Conservation (phyloP, 2,329 filamentous ascomycete species). For the Fusarium coffeatum region DNA sequence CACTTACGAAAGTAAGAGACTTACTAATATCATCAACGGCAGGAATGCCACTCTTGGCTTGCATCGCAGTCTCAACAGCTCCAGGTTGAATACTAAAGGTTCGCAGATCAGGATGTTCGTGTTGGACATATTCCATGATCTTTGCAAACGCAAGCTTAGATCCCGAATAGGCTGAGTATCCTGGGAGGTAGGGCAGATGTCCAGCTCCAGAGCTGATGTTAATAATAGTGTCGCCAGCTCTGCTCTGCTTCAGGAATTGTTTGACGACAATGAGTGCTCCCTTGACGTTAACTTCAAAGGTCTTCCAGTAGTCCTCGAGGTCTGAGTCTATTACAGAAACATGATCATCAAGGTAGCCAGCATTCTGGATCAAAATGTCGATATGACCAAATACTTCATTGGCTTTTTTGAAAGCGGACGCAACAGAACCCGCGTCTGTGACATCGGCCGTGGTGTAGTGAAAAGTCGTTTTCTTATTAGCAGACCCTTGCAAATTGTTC, state of each 20-base stretch:
- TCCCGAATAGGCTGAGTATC: constrained; percentile 4
- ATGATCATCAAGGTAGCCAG: constrained; percentile 9
- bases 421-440: neutral
- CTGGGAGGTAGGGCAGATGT: neutral
- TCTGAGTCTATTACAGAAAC: neutral
- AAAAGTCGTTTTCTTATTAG: neutral
- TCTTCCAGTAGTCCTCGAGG: constrained; percentile 2
- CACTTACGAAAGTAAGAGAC: accelerated
- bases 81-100: constrained; percentile 9
- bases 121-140: neutral
- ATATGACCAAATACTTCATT: neutral
- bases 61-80: constrained; percentile 10
- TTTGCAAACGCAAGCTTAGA: constrained; percentile 12
- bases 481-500: neutral
- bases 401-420: neutral
- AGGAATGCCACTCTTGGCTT: neutral
- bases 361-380: neutral
- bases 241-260: constrained; percentile 5
- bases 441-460: neutral
- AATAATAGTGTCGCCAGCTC: neutral
- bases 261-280: neutral
- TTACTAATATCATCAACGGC: constrained; percentile 1
- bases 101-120: neutral
- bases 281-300: constrained; percentile 7
- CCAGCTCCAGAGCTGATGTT: constrained; percentile 9